A percentile compares a stretch with the other conserved stretches of the same genome.
Evolutionary conservation across 495 filamentous ascomycete genomes (phyloP).

Genomic region (Xylaria palmicola): DNA sequence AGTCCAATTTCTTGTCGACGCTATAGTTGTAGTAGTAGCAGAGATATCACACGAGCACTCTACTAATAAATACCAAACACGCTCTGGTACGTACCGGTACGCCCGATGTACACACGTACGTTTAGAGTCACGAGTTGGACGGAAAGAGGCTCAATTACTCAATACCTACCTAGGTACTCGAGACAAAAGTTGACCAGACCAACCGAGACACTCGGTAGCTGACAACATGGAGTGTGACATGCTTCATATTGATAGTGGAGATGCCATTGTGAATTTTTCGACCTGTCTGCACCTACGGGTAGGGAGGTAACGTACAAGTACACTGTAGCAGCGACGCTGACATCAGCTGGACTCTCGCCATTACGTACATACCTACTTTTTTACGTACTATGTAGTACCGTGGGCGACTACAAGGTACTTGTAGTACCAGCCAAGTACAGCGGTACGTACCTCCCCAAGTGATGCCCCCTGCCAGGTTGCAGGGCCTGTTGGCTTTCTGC

Average conservation of each 20-base stretch:
- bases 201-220: no score
- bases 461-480: neutral
- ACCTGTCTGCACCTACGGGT: no score
- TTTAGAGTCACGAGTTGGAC: neutral
- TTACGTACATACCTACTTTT: neutral
- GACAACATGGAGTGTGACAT: no score
- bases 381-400: neutral
- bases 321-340: conserved; percentile 3
- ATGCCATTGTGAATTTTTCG: no score
- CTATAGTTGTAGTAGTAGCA: neutral
- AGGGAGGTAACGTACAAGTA: no score
- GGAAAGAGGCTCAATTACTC: neutral
- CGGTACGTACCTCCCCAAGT: neutral
- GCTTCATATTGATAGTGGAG: no score
- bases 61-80: neutral
- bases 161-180: neutral
- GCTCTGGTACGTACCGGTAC: no score
- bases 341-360: conserved; percentile 4
- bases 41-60: neutral
- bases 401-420: no score
- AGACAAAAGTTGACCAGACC: no score
- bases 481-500: neutral
- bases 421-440: no score
- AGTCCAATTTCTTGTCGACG: neutral
- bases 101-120: no score